phyloP scores from a whole-genome alignment of 169 alveolate species.

The Plasmodium ovale region DNA sequence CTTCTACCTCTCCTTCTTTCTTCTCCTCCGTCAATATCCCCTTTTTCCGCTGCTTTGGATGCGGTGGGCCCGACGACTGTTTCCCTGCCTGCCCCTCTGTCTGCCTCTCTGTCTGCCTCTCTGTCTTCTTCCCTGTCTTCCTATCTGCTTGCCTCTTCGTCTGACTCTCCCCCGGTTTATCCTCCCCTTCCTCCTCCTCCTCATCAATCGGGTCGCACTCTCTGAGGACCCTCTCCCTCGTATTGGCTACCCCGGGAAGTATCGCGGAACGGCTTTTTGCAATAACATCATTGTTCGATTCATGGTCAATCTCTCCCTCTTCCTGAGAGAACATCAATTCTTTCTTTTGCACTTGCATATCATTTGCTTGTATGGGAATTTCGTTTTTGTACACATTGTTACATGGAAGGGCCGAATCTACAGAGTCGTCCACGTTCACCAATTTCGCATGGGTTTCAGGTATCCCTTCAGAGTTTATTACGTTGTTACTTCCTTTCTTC shows the following conservation, averaged over 20 bases:
- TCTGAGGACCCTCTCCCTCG: too few relatives aligned
- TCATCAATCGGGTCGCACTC: background rate
- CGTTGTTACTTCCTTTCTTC: too few relatives aligned
- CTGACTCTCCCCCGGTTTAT: background rate
- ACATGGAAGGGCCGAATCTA: too few relatives aligned
- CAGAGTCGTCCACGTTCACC: too few relatives aligned
- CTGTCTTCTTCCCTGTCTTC: background rate
- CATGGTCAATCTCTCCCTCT: background rate
- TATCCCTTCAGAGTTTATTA: too few relatives aligned
- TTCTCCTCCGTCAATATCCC: background rate
- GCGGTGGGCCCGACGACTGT: background rate
- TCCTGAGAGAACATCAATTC: background rate
- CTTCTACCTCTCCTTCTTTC: background rate
- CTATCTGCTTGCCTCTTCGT: background rate
- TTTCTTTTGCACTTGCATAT: background rate
- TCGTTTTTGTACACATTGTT: too few relatives aligned
- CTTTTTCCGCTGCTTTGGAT: background rate
- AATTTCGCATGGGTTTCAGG: too few relatives aligned
- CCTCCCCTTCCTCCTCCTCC: background rate
- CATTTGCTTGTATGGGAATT: too few relatives aligned
- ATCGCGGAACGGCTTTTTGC: too few relatives aligned
- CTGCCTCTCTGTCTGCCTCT: background rate
- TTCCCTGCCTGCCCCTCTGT: background rate
- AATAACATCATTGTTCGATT: background rate
- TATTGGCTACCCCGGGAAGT: too few relatives aligned